A percentile compares a stretch with the other conserved stretches of the same genome.
phyloP scores from a whole-genome alignment of 495 filamentous ascomycete genomes.

The Xylaria bambusicola region DNA sequence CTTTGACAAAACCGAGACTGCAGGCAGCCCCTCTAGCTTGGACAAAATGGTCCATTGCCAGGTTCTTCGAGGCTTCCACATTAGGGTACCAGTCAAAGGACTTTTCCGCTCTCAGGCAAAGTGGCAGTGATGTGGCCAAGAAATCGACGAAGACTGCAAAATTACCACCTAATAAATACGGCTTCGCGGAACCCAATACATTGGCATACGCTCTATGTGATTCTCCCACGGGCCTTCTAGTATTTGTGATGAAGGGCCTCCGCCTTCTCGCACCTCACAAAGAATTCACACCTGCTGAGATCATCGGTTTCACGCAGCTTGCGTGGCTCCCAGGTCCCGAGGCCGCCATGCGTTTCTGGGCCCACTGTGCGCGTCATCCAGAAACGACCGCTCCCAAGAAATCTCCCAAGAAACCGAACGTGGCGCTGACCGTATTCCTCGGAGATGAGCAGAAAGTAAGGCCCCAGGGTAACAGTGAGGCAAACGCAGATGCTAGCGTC shows the following conservation, averaged over 20 bases:
- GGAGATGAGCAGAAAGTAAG: constrained; percentile 24
- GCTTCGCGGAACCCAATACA: constrained; percentile 48
- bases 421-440: constrained; percentile 49
- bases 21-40: constrained; percentile 38
- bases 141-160: constrained; percentile 17
- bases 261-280: constrained; percentile 32
- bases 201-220: constrained; percentile 56
- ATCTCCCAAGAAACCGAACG: constrained; percentile 23
- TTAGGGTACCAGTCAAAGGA: constrained; percentile 46
- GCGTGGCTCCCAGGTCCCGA: constrained; percentile 56
- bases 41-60: constrained; percentile 47
- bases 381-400: constrained; percentile 27
- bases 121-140: constrained; percentile 16
- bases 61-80: constrained; percentile 39
- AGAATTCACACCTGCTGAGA: constrained; percentile 40
- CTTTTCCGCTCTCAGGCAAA: constrained; percentile 32
- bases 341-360: constrained; percentile 48
- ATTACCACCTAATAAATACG: constrained; percentile 27
- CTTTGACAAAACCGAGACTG: constrained; percentile 35
- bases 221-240: constrained; percentile 53
- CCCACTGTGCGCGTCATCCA: constrained; percentile 37
- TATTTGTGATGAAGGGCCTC: constrained; percentile 45
- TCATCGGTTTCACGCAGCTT: constrained; percentile 48
- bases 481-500: constrained; percentile 4
- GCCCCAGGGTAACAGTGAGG: background rate